phyloP scores from a whole-genome alignment of 345 rosid species.

The Arabis alpina region DNA sequence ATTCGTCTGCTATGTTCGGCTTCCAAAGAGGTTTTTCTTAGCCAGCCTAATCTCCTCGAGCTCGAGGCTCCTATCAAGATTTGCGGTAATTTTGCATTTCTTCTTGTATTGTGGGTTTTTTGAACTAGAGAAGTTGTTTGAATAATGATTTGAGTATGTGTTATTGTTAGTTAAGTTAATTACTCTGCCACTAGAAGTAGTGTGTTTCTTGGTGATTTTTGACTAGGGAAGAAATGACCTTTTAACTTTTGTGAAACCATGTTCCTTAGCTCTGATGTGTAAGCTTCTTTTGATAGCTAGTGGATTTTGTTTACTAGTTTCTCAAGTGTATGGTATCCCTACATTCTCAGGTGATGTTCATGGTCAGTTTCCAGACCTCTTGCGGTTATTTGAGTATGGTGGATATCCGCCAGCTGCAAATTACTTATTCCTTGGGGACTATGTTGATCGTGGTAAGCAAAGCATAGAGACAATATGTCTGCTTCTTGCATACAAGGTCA shows the following conservation, averaged over 20 bases:
- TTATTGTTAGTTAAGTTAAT: background rate
- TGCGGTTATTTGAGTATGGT: constrained; percentile 30
- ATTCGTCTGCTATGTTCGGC: constrained; percentile 37
- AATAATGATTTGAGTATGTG: background rate
- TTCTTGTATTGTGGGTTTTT: background rate
- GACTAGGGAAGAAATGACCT: constrained; percentile 6
- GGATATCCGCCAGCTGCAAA: constrained; percentile 24
- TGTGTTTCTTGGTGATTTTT: constrained; percentile 37
- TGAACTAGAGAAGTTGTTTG: background rate
- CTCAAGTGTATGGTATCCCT: background rate
- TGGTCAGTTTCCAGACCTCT: constrained; percentile 31
- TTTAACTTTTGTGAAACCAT: constrained; percentile 12
- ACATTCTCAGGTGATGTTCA: constrained; percentile 19
- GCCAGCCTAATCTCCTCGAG: constrained; percentile 48
- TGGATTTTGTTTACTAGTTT: background rate
- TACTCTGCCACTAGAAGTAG: constrained; percentile 45
- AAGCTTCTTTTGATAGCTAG: background rate
- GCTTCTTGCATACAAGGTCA: constrained; percentile 30
- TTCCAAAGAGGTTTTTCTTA: constrained; percentile 42
- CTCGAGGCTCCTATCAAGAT: constrained; percentile 46
- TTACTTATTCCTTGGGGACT: constrained; percentile 26
- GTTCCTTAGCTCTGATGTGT: background rate
- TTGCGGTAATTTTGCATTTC: constrained; percentile 24
- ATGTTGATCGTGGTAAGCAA: constrained; percentile 31
- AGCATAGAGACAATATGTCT: constrained; percentile 66